Base-by-base conservation (phyloP, 1,284 basidiomycete genomes). In the Agaricales sp. region DNA sequence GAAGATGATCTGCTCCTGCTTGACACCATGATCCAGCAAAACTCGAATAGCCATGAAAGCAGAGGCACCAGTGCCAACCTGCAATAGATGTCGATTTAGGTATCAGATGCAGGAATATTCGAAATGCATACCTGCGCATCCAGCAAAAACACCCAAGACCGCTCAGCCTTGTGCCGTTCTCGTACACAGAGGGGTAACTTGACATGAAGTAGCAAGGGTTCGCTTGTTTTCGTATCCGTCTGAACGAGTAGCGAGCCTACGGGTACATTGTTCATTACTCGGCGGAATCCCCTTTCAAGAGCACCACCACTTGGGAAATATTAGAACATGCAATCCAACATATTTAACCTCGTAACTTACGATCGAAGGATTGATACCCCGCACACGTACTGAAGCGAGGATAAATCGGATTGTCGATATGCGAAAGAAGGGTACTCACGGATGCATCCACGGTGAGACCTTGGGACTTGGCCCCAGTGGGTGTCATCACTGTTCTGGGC, bases 1-100 rank as follows among this genome's bases (percentile, higher is more conserved):
- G 59, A 92, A 92, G 51, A 93, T 80, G 58, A 93, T 92, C 58
- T 85, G 82, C 43, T 85, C 75, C 60, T 92, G 80, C 55, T 62
- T 77, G 4, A 98, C 84, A n/a, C 94, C 93, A 59, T 99, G 95
- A 61, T 99, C 95, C 21, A 98, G 75, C 14, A 98, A 70, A 3
- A 96, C 80, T n/a, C 95, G 84, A 51, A 99, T 88, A 0, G 92
- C 89, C 95, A 98, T 98, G 64, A 94, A 86, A 0, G 91, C 93
- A 2, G 94, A 83, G 0, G 95, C 94, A 2, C 87, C 95, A 0
- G 94, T 98, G 3, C 92, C 92, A 63, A 98, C 92, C 81, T 95
- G 54, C 38, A n/a, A n/a, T n/a, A n/a, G n/a, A n/a, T n/a, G n/a
- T n/a, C n/a, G n/a, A n/a, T n/a, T n/a, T n/a, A n/a, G n/a, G n/a